Conservation (phyloP, 768 basidiomycete genomes). For the Suillus occidentalis region DNA sequence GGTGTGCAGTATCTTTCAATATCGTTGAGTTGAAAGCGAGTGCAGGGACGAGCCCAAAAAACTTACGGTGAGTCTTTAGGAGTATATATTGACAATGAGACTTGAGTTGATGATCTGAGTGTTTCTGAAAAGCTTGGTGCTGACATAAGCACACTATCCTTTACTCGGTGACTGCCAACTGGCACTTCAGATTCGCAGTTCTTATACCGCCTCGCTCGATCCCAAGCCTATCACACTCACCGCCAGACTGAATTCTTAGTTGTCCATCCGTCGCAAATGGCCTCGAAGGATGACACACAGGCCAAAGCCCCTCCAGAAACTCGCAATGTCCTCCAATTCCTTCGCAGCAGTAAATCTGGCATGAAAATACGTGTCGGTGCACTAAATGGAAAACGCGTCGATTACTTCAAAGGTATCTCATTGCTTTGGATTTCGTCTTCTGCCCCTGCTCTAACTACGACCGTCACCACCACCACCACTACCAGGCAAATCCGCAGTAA, state of each 20-base stretch:
- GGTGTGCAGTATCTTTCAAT: not conserved
- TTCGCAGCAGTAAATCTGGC: conserved; percentile 82
- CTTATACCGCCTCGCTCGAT: not conserved
- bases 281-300: conserved; percentile 64
- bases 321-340: conserved; percentile 80
- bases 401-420: conserved; percentile 92
- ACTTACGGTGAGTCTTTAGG: not conserved
- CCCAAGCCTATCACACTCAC: not conserved
- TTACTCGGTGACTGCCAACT: not conserved
- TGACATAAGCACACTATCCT: not conserved
- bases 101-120: not conserved
- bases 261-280: conserved; percentile 25
- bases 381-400: conserved; percentile 89
- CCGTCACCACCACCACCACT: conserved; percentile 28
- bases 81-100: too few species aligned
- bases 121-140: not conserved
- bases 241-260: not conserved
- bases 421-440: conserved; percentile 3
- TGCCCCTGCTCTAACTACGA: not conserved
- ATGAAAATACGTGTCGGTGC: conserved; percentile 90
- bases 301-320: conserved; percentile 76
- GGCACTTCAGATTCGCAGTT: not conserved
- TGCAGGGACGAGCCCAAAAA: not conserved
- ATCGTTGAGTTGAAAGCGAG: not conserved
- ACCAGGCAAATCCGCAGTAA: conserved; percentile 88